Conservation (phyloP, 2,329 filamentous ascomycete genomes). For the Rutstroemia sp. region DNA sequence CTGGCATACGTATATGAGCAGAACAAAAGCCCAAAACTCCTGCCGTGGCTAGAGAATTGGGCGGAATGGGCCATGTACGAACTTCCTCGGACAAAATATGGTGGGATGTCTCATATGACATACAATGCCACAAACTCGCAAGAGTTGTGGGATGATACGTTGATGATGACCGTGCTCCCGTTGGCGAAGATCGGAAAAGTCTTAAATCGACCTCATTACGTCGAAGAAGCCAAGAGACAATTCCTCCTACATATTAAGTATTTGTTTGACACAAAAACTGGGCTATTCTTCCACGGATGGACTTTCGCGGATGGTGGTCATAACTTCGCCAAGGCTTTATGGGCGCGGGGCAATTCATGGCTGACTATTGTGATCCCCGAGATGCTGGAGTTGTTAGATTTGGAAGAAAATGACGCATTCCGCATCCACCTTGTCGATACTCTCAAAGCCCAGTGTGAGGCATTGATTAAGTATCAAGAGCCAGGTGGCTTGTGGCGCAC, state of each 20-base stretch:
- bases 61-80: constrained; percentile 78
- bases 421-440: constrained; percentile 49
- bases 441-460: constrained; percentile 60
- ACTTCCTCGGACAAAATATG: constrained; percentile 62
- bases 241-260: constrained; percentile 75
- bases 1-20: constrained; percentile 73
- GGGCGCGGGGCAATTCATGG: constrained; percentile 63
- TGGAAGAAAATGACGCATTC: constrained; percentile 52
- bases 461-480: constrained; percentile 53
- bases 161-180: constrained; percentile 83
- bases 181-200: constrained; percentile 65
- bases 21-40: constrained; percentile 58
- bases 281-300: constrained; percentile 79
- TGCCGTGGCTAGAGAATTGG: constrained; percentile 75
- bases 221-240: constrained; percentile 71
- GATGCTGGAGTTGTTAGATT: constrained; percentile 64
- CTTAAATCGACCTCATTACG: constrained; percentile 61
- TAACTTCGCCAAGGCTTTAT: constrained; percentile 51
- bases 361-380: constrained; percentile 78
- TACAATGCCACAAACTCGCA: constrained; percentile 61
- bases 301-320: constrained; percentile 62
- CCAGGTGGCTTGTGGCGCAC: constrained; percentile 65
- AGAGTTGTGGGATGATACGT: constrained; percentile 77
- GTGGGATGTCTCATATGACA: constrained; percentile 34
- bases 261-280: constrained; percentile 63